These are phyloP conservation scores for Cercospora sp. DNA, from an alignment of 2,329 filamentous ascomycete genomes.

Conservation along the genomic window DNA sequence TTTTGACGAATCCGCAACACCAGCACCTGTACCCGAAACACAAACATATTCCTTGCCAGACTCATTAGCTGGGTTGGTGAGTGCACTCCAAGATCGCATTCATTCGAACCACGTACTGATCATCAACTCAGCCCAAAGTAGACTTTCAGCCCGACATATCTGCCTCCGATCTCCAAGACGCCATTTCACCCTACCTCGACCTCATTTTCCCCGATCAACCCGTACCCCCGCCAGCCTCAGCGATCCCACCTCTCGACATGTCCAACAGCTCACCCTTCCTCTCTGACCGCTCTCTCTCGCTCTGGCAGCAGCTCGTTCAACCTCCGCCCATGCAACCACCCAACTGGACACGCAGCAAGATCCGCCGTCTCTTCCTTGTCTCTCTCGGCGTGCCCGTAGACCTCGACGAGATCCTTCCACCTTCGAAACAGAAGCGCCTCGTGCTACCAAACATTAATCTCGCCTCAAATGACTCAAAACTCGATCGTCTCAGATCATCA, in stretches of 20 bases:
- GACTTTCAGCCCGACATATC: constrained; percentile 34
- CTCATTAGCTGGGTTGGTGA: constrained; percentile 51
- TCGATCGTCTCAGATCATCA: constrained; percentile 41
- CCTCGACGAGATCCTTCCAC: constrained; percentile 93
- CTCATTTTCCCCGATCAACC: constrained; percentile 61
- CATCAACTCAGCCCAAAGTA: constrained; percentile 37
- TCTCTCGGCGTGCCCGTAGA: constrained; percentile 95
- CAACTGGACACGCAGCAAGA: constrained; percentile 96
- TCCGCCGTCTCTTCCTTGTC: constrained; percentile 90
- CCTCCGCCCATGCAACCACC: constrained; percentile 92
- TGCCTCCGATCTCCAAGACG: constrained; percentile 59
- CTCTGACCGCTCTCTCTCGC: constrained; percentile 79
- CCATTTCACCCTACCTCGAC: constrained; percentile 66
- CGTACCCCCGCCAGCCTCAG: constrained; percentile 34
- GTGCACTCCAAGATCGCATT: constrained; percentile 35
- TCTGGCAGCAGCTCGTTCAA: constrained; percentile 95
- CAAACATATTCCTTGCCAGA: constrained; percentile 38
- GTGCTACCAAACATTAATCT: constrained; percentile 75
- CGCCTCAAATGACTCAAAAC: constrained; percentile 39
- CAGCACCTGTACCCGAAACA: constrained; percentile 29
- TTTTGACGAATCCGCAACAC: constrained; percentile 45
- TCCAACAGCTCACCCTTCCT: constrained; percentile 64
- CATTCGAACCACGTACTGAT: constrained; percentile 12
- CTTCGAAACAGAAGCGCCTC: constrained; percentile 97
- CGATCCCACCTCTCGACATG: constrained; percentile 33